Evolutionary conservation across 139 green algal species (phyloP).

Genomic region (Diplosphaera chodatii): DNA sequence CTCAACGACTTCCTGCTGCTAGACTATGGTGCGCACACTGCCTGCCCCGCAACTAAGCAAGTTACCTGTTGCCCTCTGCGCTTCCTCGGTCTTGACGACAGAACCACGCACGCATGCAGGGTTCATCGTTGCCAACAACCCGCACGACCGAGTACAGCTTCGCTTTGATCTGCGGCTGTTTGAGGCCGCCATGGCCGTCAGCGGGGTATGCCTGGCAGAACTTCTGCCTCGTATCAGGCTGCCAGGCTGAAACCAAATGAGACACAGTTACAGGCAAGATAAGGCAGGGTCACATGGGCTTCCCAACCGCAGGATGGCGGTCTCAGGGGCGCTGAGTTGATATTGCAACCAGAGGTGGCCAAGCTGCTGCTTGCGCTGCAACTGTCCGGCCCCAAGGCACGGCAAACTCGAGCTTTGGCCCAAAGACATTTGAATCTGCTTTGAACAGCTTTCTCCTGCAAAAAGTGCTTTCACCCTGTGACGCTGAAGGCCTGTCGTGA

Average conservation of each 20-base stretch:
- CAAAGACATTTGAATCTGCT: too few species aligned
- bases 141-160: conserved; percentile 68
- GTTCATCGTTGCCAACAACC: conserved; percentile 73
- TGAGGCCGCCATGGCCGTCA: conserved; percentile 32
- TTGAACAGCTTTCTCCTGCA: too few species aligned
- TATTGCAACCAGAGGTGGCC: background rate
- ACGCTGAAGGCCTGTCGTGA: too few species aligned
- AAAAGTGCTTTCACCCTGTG: too few species aligned
- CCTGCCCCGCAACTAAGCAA: too few species aligned
- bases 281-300: too few species aligned
- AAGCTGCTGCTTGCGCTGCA: background rate
- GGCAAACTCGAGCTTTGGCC: too few species aligned
- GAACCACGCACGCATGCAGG: conserved; percentile 18
- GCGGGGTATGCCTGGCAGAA: background rate
- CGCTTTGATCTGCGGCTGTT: conserved; percentile 60
- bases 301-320: background rate
- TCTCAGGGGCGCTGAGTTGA: background rate
- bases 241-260: too few species aligned
- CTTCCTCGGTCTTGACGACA: too few species aligned
- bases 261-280: too few species aligned
- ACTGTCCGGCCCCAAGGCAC: background rate
- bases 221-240: too few species aligned
- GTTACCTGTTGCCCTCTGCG: too few species aligned
- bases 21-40: conserved; percentile 66
- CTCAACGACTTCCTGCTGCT: conserved; percentile 81